Base-by-base conservation (phyloP, 768 basidiomycete genomes). In the Termitomyces eurrhizus region DNA sequence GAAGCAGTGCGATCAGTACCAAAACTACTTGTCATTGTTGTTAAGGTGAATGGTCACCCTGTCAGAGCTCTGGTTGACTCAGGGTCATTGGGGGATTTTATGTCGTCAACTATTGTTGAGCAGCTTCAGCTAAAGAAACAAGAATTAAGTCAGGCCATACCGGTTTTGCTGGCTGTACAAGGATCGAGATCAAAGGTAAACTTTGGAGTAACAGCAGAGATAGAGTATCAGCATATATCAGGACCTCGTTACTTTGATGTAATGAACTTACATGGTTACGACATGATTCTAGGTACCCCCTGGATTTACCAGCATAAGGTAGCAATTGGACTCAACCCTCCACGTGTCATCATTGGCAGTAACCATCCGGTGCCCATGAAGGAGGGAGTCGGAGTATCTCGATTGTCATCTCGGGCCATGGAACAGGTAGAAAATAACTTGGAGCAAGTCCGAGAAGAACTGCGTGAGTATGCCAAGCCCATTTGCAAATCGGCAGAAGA, bases 361-460 rank as follows among this genome's bases (percentile, higher is more conserved):
- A 7, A 13, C 21, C 0, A 44, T 44, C 45, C 56, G 4, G n/a
- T 48, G 16, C 45, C 56, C 0, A 33, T 48, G 32, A 16, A 13
- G 5, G 45, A 65, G 33, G 69, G 69, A 0, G 39, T 26, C 1
- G 32, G 51, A 0, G 66, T 68, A 0, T 49, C 57, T 0, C 66
- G 53, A 2, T 33, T 72, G 0, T 29, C 60, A 0, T 61, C 66
- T 26, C 0, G 57, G 32, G 53, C 62, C 4, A 52, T 68, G 52
- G 26, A 62, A 1, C 1, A 68, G 0, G 14, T 51, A 1, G 45
- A 66, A 3, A 50, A 65, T 2, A 32, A 68, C 0, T 4, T 73
- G 0, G 64, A 70, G 0, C 16, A 52, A 7, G 58, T 61, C 4
- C 45, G 70, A 0, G 11, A 44, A 4, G n/a, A 44, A 21, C 21